These are phyloP conservation scores for Emergomyces africanus DNA, from an alignment of 2,329 filamentous ascomycete genomes.

Conservation along the genomic window DNA sequence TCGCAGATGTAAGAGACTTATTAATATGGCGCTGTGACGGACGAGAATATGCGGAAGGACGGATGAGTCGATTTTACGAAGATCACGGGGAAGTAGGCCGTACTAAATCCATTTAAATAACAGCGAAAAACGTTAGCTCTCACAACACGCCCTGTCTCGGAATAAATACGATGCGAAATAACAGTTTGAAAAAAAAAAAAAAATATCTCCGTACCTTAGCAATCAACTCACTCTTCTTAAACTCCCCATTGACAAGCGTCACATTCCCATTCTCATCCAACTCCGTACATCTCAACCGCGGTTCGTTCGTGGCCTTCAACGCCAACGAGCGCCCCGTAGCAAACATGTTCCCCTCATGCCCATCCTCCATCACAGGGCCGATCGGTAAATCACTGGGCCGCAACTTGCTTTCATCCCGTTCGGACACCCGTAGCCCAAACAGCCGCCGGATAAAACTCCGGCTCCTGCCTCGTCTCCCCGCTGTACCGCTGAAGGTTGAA, in stretches of 20 bases:
- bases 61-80: constrained; percentile 95
- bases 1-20: constrained; percentile 91
- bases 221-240: constrained; percentile 95
- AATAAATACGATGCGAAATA: background rate
- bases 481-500: constrained; percentile 16
- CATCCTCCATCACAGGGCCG: constrained; percentile 42
- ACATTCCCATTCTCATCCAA: constrained; percentile 87
- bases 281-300: constrained; percentile 83
- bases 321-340: constrained; percentile 56
- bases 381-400: constrained; percentile 48
- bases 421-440: constrained; percentile 23
- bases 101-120: constrained; percentile 49
- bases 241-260: constrained; percentile 85
- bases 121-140: background rate
- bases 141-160: background rate
- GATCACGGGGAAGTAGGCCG: constrained; percentile 79
- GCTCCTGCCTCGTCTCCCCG: constrained; percentile 17
- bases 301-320: constrained; percentile 68
- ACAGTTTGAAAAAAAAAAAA: background rate
- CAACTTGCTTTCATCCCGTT: constrained; percentile 21
- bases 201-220: constrained; percentile 54
- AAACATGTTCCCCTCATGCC: constrained; percentile 49
- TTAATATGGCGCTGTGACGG: constrained; percentile 80
- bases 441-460: constrained; percentile 24
- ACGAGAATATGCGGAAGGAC: constrained; percentile 91